Conservation (phyloP, 805 yeast species). For the Candida corydali region DNA sequence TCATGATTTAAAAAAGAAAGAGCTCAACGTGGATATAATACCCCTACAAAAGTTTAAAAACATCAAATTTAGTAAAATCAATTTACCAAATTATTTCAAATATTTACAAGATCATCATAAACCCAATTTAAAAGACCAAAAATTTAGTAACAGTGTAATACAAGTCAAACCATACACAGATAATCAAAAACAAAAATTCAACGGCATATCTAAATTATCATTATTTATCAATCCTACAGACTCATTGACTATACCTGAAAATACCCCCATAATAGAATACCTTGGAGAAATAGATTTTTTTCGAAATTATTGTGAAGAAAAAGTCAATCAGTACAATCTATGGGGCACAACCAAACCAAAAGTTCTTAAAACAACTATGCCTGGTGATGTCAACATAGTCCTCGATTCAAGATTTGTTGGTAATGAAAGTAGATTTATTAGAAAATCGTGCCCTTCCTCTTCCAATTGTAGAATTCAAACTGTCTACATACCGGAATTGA, state of each 20-base stretch:
- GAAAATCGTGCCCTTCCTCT: conserved; percentile 59
- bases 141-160: conserved; percentile 26
- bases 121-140: conserved; percentile 17
- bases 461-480: conserved; percentile 71
- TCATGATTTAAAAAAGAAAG: conserved; percentile 4
- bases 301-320: conserved; percentile 57
- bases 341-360: conserved; percentile 62
- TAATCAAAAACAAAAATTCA: conserved; percentile 51
- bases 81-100: conserved; percentile 31
- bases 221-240: conserved; percentile 37
- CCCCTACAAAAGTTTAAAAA: conserved; percentile 22
- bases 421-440: conserved; percentile 65
- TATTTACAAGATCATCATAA: conserved; percentile 32
- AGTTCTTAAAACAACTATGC: conserved; percentile 23
- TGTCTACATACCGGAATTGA: conserved; percentile 36
- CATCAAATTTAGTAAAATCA: conserved; percentile 26
- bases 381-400: conserved; percentile 1
- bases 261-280: conserved; percentile 54
- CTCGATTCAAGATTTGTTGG: conserved; percentile 82
- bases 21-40: conserved; percentile 17
- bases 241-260: conserved; percentile 32
- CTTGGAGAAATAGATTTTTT: conserved; percentile 72
- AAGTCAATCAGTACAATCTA: conserved; percentile 69
- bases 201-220: conserved; percentile 69
- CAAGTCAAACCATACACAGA: conserved; percentile 60